Evolutionary conservation across 2,329 filamentous ascomycete genomes (phyloP), one percentile per base, ranked within the genome.

Genomic region (Ceratocystis eucalypticola): DNA sequence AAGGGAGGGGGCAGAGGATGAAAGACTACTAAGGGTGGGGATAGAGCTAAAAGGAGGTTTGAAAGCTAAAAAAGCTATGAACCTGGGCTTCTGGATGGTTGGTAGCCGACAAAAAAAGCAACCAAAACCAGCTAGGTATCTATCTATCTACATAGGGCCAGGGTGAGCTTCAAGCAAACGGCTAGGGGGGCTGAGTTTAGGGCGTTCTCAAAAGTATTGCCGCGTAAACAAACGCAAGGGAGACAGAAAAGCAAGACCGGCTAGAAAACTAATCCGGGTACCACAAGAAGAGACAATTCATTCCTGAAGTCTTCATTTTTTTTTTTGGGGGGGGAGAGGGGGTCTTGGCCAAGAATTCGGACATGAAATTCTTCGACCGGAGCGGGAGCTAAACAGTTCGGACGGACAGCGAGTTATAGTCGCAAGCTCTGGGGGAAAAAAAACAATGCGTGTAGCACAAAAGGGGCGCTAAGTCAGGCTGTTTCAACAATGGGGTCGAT

Each of bases 21-120:
- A n/a, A 22, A 28, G 25, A 17, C 22, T 25, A 30, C 8, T 7
- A 12, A 28, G 53, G 53, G 25, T 5, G 53, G 53, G 53, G 53
- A 33, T 28, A 33, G 53, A 57, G 25, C 53, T 57, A 57, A 57
- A 57, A 57, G 53, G 53, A 57, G 53, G 53, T 57, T 30, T 22
- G 10, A 17, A 57, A 57, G 53, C 53, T 57, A 57, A 30, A 28
- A 57, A 33, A 57, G 53, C 53, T 57, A 57, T 57, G 53, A 57
- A 33, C 53, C 53, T 57, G 22, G 53, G 20, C 53, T 33, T 57
- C 48, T 50, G n/a, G 48, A 50, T 10, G 48, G 22, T 30, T 57
- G 28, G 53, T 28, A 57, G 53, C n/a, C 22, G 53, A 57, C 25
- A 57, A 28, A 30, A 57, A 33, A 57, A 57, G 53, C 53, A 57